Evolutionary conservation across 768 basidiomycete genomes (phyloP).

Genomic region (Tremella yokohamensis): DNA sequence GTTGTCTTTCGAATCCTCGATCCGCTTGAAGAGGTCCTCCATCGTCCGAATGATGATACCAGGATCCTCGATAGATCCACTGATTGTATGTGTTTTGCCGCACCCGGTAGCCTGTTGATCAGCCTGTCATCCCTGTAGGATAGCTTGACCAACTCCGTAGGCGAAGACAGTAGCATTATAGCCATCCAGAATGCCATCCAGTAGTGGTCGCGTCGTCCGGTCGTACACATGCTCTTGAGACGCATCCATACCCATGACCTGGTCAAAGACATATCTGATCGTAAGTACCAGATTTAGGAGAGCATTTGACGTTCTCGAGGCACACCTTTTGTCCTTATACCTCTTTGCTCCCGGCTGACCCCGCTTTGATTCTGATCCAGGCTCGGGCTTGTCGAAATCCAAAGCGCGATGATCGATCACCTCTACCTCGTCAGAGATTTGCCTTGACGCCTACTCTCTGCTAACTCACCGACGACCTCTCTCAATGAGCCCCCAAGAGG

Average conservation of each 20-base stretch:
- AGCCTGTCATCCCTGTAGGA: conserved; percentile 6
- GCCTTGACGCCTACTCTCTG: background rate
- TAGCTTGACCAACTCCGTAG: conserved; percentile 71
- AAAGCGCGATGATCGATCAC: conserved; percentile 91
- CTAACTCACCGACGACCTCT: conserved; percentile 47
- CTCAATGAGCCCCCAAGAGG: conserved; percentile 35
- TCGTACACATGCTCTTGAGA: conserved; percentile 84
- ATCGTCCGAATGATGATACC: conserved; percentile 96
- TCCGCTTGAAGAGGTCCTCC: conserved; percentile 91
- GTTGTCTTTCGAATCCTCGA: conserved; percentile 80
- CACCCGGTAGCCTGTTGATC: conserved; percentile 90
- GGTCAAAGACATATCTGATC: conserved; percentile 83
- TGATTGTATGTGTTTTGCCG: conserved; percentile 98
- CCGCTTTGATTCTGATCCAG: conserved; percentile 54
- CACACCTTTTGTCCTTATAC: conserved; percentile 80
- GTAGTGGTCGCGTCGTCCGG: conserved; percentile 74
- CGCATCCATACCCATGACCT: conserved; percentile 76
- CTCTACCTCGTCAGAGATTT: conserved; percentile 57
- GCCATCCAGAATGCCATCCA: conserved; percentile 77
- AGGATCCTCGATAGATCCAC: conserved; percentile 78
- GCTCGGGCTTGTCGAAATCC: conserved; percentile 93
- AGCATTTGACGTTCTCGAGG: conserved; percentile 6
- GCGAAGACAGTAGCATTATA: conserved; percentile 98
- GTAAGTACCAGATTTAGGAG: background rate
- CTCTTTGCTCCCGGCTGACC: conserved; percentile 62